Evolutionary conservation across 441 rosid genomes (phyloP).

Genomic region (Raphanus hybrid): DNA sequence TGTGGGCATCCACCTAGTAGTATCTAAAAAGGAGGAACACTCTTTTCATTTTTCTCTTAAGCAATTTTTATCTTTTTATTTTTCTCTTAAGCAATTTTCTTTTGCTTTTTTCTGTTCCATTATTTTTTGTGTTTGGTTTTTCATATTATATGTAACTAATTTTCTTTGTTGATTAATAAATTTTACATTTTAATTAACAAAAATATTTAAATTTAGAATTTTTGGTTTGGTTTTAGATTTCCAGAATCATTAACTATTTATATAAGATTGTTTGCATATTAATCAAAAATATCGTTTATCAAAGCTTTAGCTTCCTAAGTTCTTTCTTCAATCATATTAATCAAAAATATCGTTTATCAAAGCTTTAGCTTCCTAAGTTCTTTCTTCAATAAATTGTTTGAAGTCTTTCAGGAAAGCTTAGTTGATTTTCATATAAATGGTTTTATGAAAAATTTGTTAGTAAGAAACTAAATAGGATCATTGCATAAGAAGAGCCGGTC

Average conservation of each 20-base stretch:
- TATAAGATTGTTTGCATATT: background rate
- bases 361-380: background rate
- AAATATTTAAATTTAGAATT: no score
- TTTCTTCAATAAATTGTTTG: background rate
- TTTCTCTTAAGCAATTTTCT: no score
- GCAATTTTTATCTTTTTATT: no score
- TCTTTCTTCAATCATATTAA: background rate
- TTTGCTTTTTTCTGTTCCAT: no score
- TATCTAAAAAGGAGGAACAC: no score
- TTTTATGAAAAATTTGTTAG: background rate
- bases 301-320: background rate
- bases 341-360: background rate
- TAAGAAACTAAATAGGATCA: background rate
- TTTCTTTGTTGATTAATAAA: no score
- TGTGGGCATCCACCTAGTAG: no score
- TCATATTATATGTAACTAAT: no score
- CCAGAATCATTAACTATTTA: background rate
- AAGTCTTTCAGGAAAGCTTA: background rate
- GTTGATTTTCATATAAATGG: background rate
- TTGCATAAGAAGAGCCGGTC: background rate
- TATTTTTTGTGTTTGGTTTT: no score
- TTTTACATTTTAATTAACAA: no score
- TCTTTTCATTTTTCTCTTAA: no score
- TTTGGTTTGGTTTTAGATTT: background rate
- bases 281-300: background rate